Evolutionary conservation across 1,139 yeast species (phyloP).

Genomic region (Yamadazyma friedrichii): DNA sequence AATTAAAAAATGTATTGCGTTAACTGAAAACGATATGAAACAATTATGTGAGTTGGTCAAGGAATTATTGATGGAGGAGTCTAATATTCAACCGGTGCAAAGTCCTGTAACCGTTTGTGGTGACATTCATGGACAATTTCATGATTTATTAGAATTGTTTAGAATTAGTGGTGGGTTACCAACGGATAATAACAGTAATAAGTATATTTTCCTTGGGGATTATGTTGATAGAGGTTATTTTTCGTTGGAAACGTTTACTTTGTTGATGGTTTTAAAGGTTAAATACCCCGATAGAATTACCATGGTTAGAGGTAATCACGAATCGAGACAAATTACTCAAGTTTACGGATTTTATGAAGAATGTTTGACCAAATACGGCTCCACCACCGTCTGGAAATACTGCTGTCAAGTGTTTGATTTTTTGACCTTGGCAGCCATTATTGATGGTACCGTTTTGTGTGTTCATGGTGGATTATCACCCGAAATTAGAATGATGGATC

Average conservation of each 20-base stretch:
- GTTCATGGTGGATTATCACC: slow-evolving; percentile 98
- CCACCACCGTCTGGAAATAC: slow-evolving; percentile 97
- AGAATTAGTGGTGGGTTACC: slow-evolving; percentile 94
- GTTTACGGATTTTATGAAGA: slow-evolving; percentile 93
- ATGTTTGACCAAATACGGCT: slow-evolving; percentile 87
- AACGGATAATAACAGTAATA: slow-evolving; percentile 43
- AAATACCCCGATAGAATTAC: slow-evolving; percentile 85
- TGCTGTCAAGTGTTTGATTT: slow-evolving; percentile 97
- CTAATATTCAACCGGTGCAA: slow-evolving; percentile 93
- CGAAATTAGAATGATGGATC: slow-evolving; percentile 94
- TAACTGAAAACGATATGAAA: slow-evolving; percentile 93
- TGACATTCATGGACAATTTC: slow-evolving; percentile 97
- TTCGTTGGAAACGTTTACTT: slow-evolving; percentile 86
- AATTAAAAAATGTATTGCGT: slow-evolving; percentile 82
- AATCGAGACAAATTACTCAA: slow-evolving; percentile 91
- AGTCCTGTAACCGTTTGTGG: slow-evolving; percentile 99
- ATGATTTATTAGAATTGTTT: slow-evolving; percentile 86
- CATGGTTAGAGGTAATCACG: slow-evolving; percentile 91
- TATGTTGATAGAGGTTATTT: slow-evolving; percentile 97
- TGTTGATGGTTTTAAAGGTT: slow-evolving; percentile 87
- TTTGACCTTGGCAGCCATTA: slow-evolving; percentile 87
- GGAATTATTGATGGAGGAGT: slow-evolving; percentile 72
- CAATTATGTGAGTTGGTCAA: slow-evolving; percentile 92
- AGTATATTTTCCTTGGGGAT: slow-evolving; percentile 86
- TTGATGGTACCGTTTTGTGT: slow-evolving; percentile 89